A percentile compares a stretch with the other conserved stretches of the same genome.
Evolutionary conservation across 2,329 filamentous ascomycete species (phyloP).

Genomic region (Alternaria novae-zelandiae): DNA sequence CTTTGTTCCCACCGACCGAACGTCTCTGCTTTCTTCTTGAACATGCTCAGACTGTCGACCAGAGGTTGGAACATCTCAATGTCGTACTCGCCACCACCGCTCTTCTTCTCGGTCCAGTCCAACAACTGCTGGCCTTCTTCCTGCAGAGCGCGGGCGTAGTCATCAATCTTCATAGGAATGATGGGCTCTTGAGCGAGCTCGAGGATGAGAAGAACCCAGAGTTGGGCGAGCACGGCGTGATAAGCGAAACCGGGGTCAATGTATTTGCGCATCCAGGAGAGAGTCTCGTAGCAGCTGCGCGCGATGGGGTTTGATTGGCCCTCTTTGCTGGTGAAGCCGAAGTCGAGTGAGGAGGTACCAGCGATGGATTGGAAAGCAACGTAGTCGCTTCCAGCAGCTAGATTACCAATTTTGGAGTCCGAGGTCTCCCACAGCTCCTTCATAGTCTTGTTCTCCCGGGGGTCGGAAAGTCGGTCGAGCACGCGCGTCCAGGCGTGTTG

Average conservation of each 20-base stretch:
- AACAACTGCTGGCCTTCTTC: constrained; percentile 70
- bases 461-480: constrained; percentile 76
- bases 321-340: constrained; percentile 68
- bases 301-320: constrained; percentile 64
- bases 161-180: constrained; percentile 78
- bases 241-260: constrained; percentile 85
- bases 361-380: constrained; percentile 91
- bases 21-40: constrained; percentile 65
- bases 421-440: constrained; percentile 76
- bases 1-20: constrained; percentile 78
- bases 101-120: constrained; percentile 66
- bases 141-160: constrained; percentile 71
- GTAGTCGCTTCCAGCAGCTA: constrained; percentile 81
- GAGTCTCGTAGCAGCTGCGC: constrained; percentile 88
- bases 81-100: constrained; percentile 34
- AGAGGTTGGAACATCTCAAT: constrained; percentile 65
- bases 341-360: constrained; percentile 84
- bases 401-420: constrained; percentile 65
- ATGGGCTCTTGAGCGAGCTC: constrained; percentile 84
- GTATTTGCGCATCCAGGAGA: constrained; percentile 80
- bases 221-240: constrained; percentile 78
- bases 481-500: constrained; percentile 73
- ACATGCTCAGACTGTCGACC: constrained; percentile 65
- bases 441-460: constrained; percentile 72
- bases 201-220: constrained; percentile 81